Conservation (phyloP, 148 eudicot species). For the Silene latifolia region DNA sequence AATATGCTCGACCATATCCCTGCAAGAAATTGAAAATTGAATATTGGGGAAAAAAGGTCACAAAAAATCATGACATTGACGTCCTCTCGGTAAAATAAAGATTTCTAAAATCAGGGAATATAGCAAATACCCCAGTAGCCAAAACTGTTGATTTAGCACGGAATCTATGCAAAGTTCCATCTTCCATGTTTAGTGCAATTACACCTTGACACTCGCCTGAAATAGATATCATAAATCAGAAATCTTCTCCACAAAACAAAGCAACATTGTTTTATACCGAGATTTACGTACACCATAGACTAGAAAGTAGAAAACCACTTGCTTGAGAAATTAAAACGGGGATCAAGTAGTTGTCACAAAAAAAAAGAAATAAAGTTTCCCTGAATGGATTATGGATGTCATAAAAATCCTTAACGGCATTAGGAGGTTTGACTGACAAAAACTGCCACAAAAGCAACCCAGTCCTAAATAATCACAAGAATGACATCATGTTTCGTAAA, state of each 20-base stretch:
- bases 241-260: slow-evolving; percentile 7
- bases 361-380: neutral
- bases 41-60: neutral
- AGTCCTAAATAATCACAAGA: neutral
- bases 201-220: slow-evolving; percentile 95
- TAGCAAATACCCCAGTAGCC: slow-evolving; percentile 83
- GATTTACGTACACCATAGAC: neutral
- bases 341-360: no score
- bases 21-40: slow-evolving; percentile 12
- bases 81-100: neutral
- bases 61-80: neutral
- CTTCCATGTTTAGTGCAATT: slow-evolving; percentile 95
- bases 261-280: neutral
- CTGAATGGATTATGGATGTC: neutral
- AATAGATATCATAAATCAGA: slow-evolving; percentile 11
- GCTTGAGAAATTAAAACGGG: no score
- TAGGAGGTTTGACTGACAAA: neutral
- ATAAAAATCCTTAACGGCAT: neutral
- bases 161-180: slow-evolving; percentile 91
- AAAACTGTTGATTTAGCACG: slow-evolving; percentile 79
- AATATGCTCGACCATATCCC: slow-evolving; percentile 97
- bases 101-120: neutral
- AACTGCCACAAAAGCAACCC: neutral
- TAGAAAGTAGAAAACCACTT: neutral
- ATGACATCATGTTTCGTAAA: neutral